phyloP scores from a whole-genome alignment of 805 yeast genomes.

The Cyberlindnera nakhonratchasimensis region DNA sequence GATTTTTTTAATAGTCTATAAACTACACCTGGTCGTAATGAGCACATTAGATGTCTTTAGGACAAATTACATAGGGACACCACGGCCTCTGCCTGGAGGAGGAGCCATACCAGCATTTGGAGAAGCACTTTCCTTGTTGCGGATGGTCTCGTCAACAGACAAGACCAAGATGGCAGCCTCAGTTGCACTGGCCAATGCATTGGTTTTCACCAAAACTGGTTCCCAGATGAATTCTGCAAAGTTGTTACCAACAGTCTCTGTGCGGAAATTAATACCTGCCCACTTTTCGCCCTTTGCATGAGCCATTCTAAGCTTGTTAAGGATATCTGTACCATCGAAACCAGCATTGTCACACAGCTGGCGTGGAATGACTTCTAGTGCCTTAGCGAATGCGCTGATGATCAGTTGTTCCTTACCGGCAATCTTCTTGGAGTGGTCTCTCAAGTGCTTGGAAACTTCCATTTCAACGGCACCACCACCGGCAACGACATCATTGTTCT shows the following conservation, averaged over 20 bases:
- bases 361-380: slow-evolving; percentile 93
- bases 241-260: slow-evolving; percentile 79
- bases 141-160: slow-evolving; percentile 94
- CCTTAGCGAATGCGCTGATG: slow-evolving; percentile 88
- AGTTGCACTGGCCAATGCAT: slow-evolving; percentile 93
- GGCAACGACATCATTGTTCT: slow-evolving; percentile 84
- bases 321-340: slow-evolving; percentile 91
- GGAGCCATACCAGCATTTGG: slow-evolving; percentile 47
- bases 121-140: slow-evolving; percentile 60
- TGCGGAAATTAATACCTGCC: slow-evolving; percentile 90
- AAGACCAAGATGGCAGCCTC: slow-evolving; percentile 93
- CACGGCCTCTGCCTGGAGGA: slow-evolving; percentile 65
- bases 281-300: slow-evolving; percentile 92
- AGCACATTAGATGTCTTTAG: neutral
- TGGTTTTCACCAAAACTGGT: slow-evolving; percentile 89
- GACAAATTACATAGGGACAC: slow-evolving; percentile 45
- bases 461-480: slow-evolving; percentile 99
- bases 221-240: slow-evolving; percentile 93
- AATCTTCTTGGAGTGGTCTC: slow-evolving; percentile 82
- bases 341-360: slow-evolving; percentile 99
- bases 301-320: slow-evolving; percentile 85
- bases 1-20: too few species aligned
- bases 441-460: slow-evolving; percentile 86
- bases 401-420: slow-evolving; percentile 96
- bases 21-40: too few species aligned